Base-by-base conservation (phyloP, 2,329 filamentous ascomycete species). In the Trichocomaceae sp. region DNA sequence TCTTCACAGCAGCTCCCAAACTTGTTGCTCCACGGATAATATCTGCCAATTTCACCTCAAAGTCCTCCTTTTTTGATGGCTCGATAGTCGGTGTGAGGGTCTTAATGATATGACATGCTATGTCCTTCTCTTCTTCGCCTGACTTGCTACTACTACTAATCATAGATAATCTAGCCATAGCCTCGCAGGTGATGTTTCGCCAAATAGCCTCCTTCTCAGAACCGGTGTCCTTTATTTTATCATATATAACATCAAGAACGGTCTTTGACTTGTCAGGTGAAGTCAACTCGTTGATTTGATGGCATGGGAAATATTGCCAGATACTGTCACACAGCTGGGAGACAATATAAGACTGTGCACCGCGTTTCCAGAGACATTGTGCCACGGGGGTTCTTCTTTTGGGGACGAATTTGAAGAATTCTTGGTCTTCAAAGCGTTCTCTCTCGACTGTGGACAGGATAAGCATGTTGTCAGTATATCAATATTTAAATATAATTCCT, bases 351-450 rank as follows among this genome's bases (percentile, higher is more conserved):
- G 47, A 26, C 17, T 39, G 47, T 23, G 47, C 33, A 17, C 47
- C 47, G 17, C 31, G 47, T 22, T 31, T 37, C 47, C 47, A 49
- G 2, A 49, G 47, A 39, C 39, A 49, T 23, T 37, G 47, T 10
- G 47, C 47, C 31, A 49, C 47, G 19, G 9, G n/a, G 19, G 31
- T 20, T 15, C 33, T 15, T 20, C 47, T 37, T 23, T 26, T 39
- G 15, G 47, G 47, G 20, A 49, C 47, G 20, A 49, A 49, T 26
- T 49, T 49, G 31, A 49, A 49, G 31, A 49, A 20, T 10, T 49
- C 47, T 49, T 49, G 47, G 31, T 49, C 19, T 49, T 39, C 47
- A 13, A 49, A 31, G 12, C 17, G 9, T 8, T 31, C 33, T 20
- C 26, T 31, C 15, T 49, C 47, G 13, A 49, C 31, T 10, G 47